Evolutionary conservation across 2,329 filamentous ascomycete species (phyloP).

Genomic region (Helotiales sp.): DNA sequence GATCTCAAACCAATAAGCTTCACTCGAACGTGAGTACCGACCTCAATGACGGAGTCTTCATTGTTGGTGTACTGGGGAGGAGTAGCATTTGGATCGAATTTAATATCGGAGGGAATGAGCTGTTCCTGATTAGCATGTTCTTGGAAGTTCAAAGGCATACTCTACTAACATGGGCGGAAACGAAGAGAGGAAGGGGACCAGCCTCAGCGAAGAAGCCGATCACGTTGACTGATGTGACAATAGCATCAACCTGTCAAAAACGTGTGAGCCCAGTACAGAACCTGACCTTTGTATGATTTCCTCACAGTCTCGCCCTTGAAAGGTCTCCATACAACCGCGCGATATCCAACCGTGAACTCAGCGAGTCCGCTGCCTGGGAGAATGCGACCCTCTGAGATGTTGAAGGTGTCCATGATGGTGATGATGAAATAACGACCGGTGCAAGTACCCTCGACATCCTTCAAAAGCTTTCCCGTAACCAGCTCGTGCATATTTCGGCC

Average conservation of each 20-base stretch:
- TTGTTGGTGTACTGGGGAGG: constrained; percentile 98
- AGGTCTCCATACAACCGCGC: constrained; percentile 95
- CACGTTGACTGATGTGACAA: constrained; percentile 88
- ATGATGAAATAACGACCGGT: constrained; percentile 98
- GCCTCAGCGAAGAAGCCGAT: constrained; percentile 90
- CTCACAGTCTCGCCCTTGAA: constrained; percentile 97
- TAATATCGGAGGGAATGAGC: constrained; percentile 91
- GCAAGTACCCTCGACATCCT: constrained; percentile 93
- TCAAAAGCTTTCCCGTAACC: constrained; percentile 85
- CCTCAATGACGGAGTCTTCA: constrained; percentile 90
- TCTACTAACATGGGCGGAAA: constrained; percentile 54
- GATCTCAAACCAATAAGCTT: constrained; percentile 94
- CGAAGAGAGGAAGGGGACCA: constrained; percentile 78
- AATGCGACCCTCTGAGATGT: constrained; percentile 92
- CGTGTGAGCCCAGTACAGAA: constrained; percentile 28
- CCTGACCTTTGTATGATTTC: constrained; percentile 1
- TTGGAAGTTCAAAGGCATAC: not conserved
- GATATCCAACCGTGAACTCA: constrained; percentile 93
- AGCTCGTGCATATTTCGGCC: constrained; percentile 91
- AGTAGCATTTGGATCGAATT: constrained; percentile 93
- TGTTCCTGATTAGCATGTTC: constrained; percentile 45
- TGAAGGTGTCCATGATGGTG: constrained; percentile 94
- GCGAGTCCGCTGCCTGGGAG: constrained; percentile 89
- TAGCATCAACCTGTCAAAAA: constrained; percentile 78
- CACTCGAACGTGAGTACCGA: constrained; percentile 88